These are phyloP conservation scores for Ceriops tagal DNA, from an alignment of 345 rosid genomes.

Conservation along the genomic window DNA sequence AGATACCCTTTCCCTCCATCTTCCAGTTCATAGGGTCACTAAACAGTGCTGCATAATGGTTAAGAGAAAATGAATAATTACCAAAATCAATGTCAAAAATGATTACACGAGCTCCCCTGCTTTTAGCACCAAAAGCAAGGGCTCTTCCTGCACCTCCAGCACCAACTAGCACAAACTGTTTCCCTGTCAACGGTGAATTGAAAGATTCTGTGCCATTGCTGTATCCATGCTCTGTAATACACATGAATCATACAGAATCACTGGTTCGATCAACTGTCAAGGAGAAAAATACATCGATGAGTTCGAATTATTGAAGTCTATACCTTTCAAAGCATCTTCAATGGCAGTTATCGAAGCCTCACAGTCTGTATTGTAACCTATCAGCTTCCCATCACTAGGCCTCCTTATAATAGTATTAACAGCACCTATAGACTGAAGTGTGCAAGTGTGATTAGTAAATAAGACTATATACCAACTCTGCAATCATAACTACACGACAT, in stretches of 20 bases:
- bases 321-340: constrained; percentile 60
- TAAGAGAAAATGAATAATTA: constrained; percentile 10
- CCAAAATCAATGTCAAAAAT: constrained; percentile 56
- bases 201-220: constrained; percentile 13
- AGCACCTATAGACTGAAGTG: constrained; percentile 47
- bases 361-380: constrained; percentile 51
- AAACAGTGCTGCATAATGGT: not conserved
- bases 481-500: not conserved
- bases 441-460: not conserved
- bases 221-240: constrained; percentile 25
- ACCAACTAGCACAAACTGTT: constrained; percentile 51
- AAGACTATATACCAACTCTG: not conserved
- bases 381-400: constrained; percentile 45
- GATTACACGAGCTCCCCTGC: constrained; percentile 46
- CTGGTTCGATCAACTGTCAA: too few species aligned
- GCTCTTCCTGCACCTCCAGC: constrained; percentile 74
- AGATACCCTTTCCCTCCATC: not conserved
- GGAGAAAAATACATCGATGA: not conserved
- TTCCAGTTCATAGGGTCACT: not conserved
- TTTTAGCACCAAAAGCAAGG: constrained; percentile 58
- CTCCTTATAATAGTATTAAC: constrained; percentile 51
- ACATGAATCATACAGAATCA: not conserved
- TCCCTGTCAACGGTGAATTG: constrained; percentile 39
- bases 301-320: not conserved
- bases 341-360: constrained; percentile 49